These are phyloP conservation scores for Trichothecium roseum DNA, from an alignment of 2,329 filamentous ascomycete species.

Conservation along the genomic window DNA sequence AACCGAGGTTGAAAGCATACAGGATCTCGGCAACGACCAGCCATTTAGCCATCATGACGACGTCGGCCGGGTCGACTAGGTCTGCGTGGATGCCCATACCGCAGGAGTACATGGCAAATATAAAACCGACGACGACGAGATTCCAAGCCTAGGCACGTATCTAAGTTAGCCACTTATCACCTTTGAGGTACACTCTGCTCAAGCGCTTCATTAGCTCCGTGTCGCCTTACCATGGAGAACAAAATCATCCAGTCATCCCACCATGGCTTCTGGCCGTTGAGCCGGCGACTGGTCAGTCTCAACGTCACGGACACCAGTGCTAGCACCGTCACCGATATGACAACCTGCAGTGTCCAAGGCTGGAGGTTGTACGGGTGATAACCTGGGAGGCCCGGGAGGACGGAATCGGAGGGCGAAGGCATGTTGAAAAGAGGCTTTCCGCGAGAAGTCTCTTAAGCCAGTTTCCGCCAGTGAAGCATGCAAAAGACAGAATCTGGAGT, in stretches of 20 bases:
- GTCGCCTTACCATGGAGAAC: conserved; percentile 31
- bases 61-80: conserved; percentile 20
- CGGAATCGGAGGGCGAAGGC: conserved; percentile 2
- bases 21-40: conserved; percentile 36
- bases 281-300: conserved; percentile 27
- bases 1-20: conserved; percentile 35
- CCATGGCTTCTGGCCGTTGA: conserved; percentile 33
- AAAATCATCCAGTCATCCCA: conserved; percentile 41
- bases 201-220: not conserved
- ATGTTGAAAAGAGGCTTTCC: no score
- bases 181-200: no score
- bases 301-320: conserved; percentile 26
- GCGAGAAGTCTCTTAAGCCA: no score
- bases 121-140: conserved; percentile 32
- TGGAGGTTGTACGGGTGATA: conserved; percentile 25
- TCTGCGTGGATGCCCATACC: conserved; percentile 38
- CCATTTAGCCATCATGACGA: conserved; percentile 34
- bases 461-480: no score
- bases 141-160: conserved; percentile 24
- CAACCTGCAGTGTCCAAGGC: conserved; percentile 29
- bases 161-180: no score
- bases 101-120: conserved; percentile 32
- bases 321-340: conserved; percentile 28
- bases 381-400: conserved; percentile 16
- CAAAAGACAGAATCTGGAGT: no score